phyloP scores from a whole-genome alignment of 2,329 filamentous ascomycete genomes.

The Paecilomyces variotii region DNA sequence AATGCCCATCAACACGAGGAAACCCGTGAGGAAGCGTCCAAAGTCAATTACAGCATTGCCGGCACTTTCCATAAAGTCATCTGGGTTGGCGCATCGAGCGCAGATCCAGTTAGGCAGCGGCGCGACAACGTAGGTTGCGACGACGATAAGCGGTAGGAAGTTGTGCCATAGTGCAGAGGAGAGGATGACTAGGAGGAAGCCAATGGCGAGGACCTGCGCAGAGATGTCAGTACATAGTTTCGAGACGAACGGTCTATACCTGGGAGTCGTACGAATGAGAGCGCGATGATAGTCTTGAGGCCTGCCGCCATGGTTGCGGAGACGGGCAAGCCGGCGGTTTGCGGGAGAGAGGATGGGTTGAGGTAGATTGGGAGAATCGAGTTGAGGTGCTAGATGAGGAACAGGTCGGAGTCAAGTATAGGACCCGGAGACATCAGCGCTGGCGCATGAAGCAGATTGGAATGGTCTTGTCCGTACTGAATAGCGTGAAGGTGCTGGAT shows the following conservation, averaged over 20 bases:
- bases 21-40: conserved; percentile 87
- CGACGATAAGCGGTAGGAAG: conserved; percentile 91
- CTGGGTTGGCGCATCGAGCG: conserved; percentile 74
- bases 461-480: background rate
- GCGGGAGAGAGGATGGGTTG: background rate
- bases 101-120: conserved; percentile 97
- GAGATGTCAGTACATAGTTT: background rate
- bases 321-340: background rate
- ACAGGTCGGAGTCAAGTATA: background rate
- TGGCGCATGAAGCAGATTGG: background rate
- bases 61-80: conserved; percentile 87
- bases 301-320: conserved; percentile 59
- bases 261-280: conserved; percentile 70
- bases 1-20: conserved; percentile 94
- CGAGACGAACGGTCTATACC: background rate
- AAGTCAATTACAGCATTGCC: conserved; percentile 84
- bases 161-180: conserved; percentile 91
- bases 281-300: conserved; percentile 96
- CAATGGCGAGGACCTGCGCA: conserved; percentile 76
- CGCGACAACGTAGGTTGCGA: conserved; percentile 88
- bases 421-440: background rate
- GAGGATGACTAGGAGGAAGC: conserved; percentile 97
- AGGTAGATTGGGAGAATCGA: background rate
- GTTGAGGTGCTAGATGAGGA: background rate
- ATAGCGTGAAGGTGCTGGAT: background rate